Conservation (phyloP, 2,329 filamentous ascomycete species). For the Bimuria novae-zelandiae region DNA sequence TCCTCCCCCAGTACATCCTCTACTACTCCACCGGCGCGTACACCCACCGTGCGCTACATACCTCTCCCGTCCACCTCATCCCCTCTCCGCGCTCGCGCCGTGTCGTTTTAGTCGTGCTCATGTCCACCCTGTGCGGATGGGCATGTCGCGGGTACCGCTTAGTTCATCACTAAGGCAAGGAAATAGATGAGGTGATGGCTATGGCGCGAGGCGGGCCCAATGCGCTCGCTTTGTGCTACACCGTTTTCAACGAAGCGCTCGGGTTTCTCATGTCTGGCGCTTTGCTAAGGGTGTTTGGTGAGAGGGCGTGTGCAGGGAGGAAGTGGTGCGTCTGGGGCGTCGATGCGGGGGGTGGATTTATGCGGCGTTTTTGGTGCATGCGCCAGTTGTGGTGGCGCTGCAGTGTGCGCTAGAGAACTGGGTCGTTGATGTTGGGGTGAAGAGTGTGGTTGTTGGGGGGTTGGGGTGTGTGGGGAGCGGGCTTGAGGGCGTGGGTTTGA, state of each 20-base stretch:
- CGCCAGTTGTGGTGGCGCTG: slow-evolving; percentile 13
- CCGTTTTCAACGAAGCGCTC: slow-evolving; percentile 16
- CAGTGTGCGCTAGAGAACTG: slow-evolving; percentile 15
- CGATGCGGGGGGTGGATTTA: slow-evolving; percentile 20
- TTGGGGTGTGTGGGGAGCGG: background rate
- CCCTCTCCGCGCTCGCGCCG: background rate
- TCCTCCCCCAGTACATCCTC: slow-evolving; percentile 21
- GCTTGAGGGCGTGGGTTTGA: background rate
- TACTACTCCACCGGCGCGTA: slow-evolving; percentile 22
- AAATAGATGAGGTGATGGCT: background rate
- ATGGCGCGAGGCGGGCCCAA: slow-evolving; percentile 13
- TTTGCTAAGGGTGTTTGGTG: slow-evolving; percentile 3
- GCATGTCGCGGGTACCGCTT: no score
- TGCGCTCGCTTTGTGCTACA: slow-evolving; percentile 14
- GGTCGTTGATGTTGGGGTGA: slow-evolving; percentile 3
- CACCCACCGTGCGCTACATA: background rate
- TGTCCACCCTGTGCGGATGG: background rate
- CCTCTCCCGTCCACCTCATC: background rate
- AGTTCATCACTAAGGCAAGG: background rate
- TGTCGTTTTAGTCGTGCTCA: background rate
- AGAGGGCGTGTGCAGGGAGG: background rate
- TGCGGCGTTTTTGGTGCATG: slow-evolving; percentile 23
- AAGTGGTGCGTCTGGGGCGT: slow-evolving; percentile 7
- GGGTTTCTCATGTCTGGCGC: slow-evolving; percentile 8
- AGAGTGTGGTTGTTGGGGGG: slow-evolving; percentile 17